phyloP scores from a whole-genome alignment of 1,284 basidiomycete genomes.

The Malassezia yamatoensis region DNA sequence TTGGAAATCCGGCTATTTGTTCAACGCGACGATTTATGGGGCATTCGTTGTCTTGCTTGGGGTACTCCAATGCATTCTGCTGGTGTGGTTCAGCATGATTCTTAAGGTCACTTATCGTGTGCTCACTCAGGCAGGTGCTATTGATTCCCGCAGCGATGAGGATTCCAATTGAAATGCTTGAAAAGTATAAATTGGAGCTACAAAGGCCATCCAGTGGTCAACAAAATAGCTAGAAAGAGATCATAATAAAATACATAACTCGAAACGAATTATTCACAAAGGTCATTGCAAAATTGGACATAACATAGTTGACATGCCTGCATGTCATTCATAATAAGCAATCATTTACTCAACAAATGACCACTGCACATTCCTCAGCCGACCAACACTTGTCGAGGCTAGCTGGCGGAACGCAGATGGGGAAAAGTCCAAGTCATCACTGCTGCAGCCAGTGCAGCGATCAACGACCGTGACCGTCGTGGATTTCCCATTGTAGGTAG shows the following conservation, averaged over 20 bases:
- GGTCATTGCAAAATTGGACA: too few species aligned
- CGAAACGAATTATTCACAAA: neutral
- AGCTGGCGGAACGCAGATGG: constrained; percentile 28
- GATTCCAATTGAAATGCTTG: neutral
- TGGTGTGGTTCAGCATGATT: constrained; percentile 78
- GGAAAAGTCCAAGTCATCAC: constrained; percentile 33
- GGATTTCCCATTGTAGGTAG: constrained; percentile 31
- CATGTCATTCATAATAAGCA: neutral
- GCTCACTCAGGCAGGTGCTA: constrained; percentile 64
- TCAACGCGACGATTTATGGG: constrained; percentile 13
- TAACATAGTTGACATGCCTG: neutral
- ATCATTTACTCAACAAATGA: constrained; percentile 10
- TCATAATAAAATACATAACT: neutral
- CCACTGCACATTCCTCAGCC: constrained; percentile 29
- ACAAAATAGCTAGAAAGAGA: neutral
- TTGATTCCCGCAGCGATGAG: constrained; percentile 54
- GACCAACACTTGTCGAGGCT: constrained; percentile 21
- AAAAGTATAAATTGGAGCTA: neutral
- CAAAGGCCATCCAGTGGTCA: neutral
- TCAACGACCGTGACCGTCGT: constrained; percentile 34
- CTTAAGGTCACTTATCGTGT: constrained; percentile 70
- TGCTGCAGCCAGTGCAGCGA: constrained; percentile 29
- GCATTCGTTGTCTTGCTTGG: constrained; percentile 24
- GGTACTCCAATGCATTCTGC: constrained; percentile 58
- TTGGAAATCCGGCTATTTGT: neutral